Evolutionary conservation across 768 basidiomycete genomes (phyloP).

Genomic region (Cubamyces lactineus): DNA sequence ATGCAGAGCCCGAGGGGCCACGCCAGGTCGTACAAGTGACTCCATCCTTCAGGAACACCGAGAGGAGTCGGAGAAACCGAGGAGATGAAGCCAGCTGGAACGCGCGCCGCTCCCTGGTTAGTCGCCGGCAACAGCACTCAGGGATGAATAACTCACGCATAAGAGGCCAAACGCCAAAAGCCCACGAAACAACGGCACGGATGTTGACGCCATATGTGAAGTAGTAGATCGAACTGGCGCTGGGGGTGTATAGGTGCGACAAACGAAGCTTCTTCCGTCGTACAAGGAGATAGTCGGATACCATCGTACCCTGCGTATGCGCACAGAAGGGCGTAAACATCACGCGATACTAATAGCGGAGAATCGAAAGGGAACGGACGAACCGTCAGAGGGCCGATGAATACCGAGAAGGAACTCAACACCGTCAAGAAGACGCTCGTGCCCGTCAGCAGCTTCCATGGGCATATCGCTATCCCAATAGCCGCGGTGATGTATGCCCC

Average conservation of each 20-base stretch:
- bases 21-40: constrained; percentile 22
- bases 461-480: constrained; percentile 37
- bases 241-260: constrained; percentile 29
- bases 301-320: constrained; percentile 38
- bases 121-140: background rate
- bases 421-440: constrained; percentile 41
- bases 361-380: background rate
- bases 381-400: constrained; percentile 46
- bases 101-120: background rate
- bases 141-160: constrained; percentile 16
- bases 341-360: no score
- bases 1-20: constrained; percentile 28
- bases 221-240: constrained; percentile 25
- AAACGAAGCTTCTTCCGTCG: constrained; percentile 27
- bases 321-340: background rate
- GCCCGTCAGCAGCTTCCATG: constrained; percentile 48
- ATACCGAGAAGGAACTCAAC: constrained; percentile 47
- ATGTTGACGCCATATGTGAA: constrained; percentile 31
- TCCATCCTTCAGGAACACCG: constrained; percentile 14
- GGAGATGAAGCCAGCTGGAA: constrained; percentile 24
- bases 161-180: constrained; percentile 27
- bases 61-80: constrained; percentile 18
- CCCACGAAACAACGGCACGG: constrained; percentile 31
- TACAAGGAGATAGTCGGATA: constrained; percentile 36
- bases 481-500: constrained; percentile 42